Conservation (phyloP, 371 early-diverging fungal genomes). For the Actinomortierella ambigua region DNA sequence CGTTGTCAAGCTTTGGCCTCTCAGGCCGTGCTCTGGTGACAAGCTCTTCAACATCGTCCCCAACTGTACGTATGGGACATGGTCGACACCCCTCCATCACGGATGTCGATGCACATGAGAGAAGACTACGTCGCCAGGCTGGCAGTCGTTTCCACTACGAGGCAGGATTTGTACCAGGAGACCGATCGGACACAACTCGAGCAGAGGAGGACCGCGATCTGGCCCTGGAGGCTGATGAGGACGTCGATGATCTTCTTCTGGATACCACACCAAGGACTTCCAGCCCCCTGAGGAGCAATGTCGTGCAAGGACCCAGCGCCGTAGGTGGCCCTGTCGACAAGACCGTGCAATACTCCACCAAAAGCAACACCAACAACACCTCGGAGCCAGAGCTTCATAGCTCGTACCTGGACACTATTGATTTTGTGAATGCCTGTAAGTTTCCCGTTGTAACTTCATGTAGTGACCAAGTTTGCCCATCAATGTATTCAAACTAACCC, state of each 20-base stretch:
- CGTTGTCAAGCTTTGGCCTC: constrained; percentile 23
- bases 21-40: constrained; percentile 28
- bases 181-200: constrained; percentile 3
- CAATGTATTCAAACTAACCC: neutral
- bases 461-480: neutral
- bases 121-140: constrained; percentile 35
- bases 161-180: constrained; percentile 31
- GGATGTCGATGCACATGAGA: constrained; percentile 45
- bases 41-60: constrained; percentile 6
- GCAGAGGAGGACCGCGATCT: constrained; percentile 30
- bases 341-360: too few relatives aligned
- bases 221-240: constrained; percentile 12
- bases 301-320: neutral
- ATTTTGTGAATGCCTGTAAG: constrained; percentile 48
- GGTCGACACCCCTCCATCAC: constrained; percentile 41
- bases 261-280: too few relatives aligned
- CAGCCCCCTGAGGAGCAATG: too few relatives aligned
- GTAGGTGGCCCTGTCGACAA: constrained; percentile 12
- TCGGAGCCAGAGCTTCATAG: constrained; percentile 39
- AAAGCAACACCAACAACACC: constrained; percentile 13
- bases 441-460: neutral
- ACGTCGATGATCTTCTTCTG: too few relatives aligned
- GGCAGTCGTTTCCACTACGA: constrained; percentile 39
- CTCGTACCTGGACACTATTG: constrained; percentile 43
- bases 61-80: constrained; percentile 24